phyloP scores from a whole-genome alignment of 371 early-diverging fungal species.

The Paraphysoderma sedebokerense region DNA sequence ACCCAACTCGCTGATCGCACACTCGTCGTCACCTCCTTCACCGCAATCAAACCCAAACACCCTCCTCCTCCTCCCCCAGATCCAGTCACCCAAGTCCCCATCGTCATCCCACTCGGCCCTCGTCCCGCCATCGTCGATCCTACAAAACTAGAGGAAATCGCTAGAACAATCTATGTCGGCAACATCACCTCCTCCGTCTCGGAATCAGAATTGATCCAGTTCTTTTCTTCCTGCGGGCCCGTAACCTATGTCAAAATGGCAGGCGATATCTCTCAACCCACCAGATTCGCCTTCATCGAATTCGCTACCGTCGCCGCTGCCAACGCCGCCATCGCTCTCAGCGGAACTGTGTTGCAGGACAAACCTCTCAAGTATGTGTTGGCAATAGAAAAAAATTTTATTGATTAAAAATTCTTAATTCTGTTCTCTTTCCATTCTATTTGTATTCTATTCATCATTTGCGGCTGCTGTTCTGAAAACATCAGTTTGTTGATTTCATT shows the following conservation, averaged over 20 bases:
- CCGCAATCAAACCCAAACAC: conserved; percentile 7
- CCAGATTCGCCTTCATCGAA: conserved; percentile 55
- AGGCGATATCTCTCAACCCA: conserved; percentile 37
- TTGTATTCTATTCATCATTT: not conserved
- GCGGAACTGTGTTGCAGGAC: conserved; percentile 32
- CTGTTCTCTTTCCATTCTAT: not conserved
- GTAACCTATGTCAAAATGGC: conserved; percentile 46
- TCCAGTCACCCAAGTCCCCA: conserved; percentile 17
- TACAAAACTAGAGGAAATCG: conserved; percentile 37
- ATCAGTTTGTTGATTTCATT: not conserved
- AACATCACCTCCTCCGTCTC: conserved; percentile 23
- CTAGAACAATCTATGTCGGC: conserved; percentile 50
- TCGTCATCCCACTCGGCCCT: conserved; percentile 7
- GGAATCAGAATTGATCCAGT: conserved; percentile 29
- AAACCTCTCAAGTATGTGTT: conserved; percentile 25
- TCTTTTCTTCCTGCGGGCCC: conserved; percentile 34
- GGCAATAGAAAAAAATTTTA: too few species aligned
- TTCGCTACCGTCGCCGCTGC: conserved; percentile 39
- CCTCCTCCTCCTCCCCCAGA: conserved; percentile 14
- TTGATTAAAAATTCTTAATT: not conserved
- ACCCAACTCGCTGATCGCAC: conserved; percentile 41
- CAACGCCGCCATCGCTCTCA: conserved; percentile 34
- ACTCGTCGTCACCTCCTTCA: conserved; percentile 20
- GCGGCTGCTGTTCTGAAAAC: too few species aligned
- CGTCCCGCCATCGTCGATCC: conserved; percentile 23